phyloP scores from a whole-genome alignment of 164 flowering plant species.

The Piper betle region DNA sequence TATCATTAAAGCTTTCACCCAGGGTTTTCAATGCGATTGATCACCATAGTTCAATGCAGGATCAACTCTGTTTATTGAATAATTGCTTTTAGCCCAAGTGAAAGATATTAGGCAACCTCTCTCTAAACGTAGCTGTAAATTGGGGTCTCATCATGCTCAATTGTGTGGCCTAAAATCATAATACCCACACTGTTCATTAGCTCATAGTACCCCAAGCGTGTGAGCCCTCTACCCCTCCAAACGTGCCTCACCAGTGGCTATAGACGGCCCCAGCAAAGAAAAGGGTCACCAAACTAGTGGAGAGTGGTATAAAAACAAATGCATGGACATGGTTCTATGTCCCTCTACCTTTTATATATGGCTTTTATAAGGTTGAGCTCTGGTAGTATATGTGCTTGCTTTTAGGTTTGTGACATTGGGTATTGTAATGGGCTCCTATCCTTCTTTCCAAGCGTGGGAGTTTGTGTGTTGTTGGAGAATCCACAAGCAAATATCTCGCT shows the following conservation, averaged over 20 bases:
- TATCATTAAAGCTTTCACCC: neutral
- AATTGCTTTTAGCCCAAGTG: neutral
- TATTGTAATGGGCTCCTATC: neutral
- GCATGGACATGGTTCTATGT: neutral
- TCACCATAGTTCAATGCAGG: neutral
- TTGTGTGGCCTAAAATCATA: conserved; percentile 1
- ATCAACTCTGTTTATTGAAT: neutral
- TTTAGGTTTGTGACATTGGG: neutral
- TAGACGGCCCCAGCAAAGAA: neutral
- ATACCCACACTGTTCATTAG: neutral
- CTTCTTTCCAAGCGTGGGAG: conserved; percentile 67
- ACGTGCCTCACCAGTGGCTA: neutral
- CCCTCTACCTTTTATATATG: too few species aligned
- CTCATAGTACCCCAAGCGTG: neutral
- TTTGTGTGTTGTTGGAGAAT: conserved; percentile 71
- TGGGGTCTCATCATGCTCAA: neutral
- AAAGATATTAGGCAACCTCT: neutral
- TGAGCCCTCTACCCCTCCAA: too few species aligned
- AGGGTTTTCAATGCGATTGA: neutral
- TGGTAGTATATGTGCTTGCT: neutral
- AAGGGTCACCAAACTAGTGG: neutral
- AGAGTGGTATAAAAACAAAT: neutral
- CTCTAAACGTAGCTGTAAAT: neutral
- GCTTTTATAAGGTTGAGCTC: neutral
- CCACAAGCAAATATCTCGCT: conserved; percentile 72